Conservation (phyloP, 768 basidiomycete species). For the Lentinula lateritia region DNA sequence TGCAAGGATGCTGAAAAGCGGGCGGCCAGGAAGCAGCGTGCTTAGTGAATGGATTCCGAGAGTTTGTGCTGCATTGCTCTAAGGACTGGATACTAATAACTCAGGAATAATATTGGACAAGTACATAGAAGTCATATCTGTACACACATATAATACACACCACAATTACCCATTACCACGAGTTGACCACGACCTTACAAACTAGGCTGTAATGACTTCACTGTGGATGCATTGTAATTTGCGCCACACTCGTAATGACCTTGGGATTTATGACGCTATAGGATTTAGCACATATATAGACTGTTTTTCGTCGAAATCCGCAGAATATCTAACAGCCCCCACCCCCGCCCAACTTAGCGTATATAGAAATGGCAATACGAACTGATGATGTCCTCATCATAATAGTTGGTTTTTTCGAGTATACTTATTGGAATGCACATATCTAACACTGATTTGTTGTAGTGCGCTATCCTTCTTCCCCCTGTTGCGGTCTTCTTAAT, state of each 20-base stretch:
- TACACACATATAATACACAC: too few relatives aligned
- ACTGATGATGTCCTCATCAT: slow-evolving; percentile 4
- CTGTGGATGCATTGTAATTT: too few relatives aligned
- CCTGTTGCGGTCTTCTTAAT: slow-evolving; percentile 4
- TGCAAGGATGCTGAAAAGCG: slow-evolving; percentile 42
- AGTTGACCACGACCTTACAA: too few relatives aligned
- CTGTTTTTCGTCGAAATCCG: background rate
- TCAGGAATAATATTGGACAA: too few relatives aligned
- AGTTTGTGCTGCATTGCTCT: background rate
- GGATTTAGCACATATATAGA: background rate
- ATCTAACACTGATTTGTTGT: background rate
- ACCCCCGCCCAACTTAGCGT: background rate
- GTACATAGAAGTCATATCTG: too few relatives aligned
- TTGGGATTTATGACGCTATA: background rate
- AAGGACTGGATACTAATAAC: background rate
- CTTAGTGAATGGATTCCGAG: background rate
- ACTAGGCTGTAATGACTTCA: too few relatives aligned
- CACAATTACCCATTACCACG: too few relatives aligned
- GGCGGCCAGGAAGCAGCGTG: slow-evolving; percentile 12
- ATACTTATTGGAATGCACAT: background rate
- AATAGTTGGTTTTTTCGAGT: background rate
- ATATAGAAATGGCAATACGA: background rate
- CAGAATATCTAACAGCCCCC: background rate
- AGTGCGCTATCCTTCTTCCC: slow-evolving; percentile 5
- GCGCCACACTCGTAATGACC: background rate